Evolutionary conservation across 306 rosid genomes (phyloP), one percentile per base, ranked within the genome.

Genomic region (Styphnolobium japonicum): DNA sequence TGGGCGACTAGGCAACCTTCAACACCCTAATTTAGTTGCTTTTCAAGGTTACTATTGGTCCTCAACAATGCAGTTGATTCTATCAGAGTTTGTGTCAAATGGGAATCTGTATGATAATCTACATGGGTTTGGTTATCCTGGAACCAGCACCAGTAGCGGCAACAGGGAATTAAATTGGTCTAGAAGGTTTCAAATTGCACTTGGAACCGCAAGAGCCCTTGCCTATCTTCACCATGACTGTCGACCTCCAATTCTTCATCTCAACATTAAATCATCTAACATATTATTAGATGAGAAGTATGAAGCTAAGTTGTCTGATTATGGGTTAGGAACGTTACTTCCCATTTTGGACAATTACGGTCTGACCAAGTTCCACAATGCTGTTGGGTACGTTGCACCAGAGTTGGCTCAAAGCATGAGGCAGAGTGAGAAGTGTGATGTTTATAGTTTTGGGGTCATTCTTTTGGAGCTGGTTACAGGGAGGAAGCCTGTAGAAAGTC

Each of bases 1-100:
- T 2, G 91, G 90, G 46, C 84, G 85, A 29, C 74, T 91, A 10
- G 89, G 91, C 51, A 85, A 78, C 72, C 81, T 91, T 29, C 81
- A 18, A 46, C 91, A 91, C 82, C 86, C 88, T 6, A 87, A 91
- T 53, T 86, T 91, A 56, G 93, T 89, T 15, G 76, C 96, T n/a
- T 73, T 87, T 57, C 93, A 91, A 78, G 96, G 96, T 11, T 89
- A 91, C 74, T 91, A 91, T 60, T 91, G 96, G 91, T 91, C 96
- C 19, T 84, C 93, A 12, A 85, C 91, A 51, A 91, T 89, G 91
- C 90, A 91, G 83, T 68, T 91, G 76, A 87, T 91, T 81, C 87
- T 89, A 48, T 89, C 90, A 0, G 96, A 89, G 71, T 89, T 87
- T 45, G 83, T 91, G 57, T 67, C 83, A 7, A 87, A 89, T 37